These are phyloP conservation scores for Gracilaria domingensis DNA, from an alignment of 23 red algal species.

Conservation along the genomic window DNA sequence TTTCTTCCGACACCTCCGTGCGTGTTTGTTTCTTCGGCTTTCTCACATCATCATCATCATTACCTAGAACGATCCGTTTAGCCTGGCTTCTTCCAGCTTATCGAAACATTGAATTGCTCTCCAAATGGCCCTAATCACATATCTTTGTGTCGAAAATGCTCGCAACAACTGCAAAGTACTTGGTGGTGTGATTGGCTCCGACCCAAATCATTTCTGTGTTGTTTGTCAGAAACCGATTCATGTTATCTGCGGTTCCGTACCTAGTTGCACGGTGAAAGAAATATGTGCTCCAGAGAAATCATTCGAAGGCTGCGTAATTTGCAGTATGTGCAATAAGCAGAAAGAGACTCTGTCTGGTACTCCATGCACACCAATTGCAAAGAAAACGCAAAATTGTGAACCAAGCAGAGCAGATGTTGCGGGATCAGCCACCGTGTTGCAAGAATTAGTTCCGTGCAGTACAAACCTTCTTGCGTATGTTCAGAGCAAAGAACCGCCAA, in stretches of 20 bases:
- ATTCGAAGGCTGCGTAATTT: background rate
- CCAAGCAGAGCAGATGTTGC: background rate
- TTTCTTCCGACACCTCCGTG: too few species aligned
- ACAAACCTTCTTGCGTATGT: background rate
- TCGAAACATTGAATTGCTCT: too few species aligned
- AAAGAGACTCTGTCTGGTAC: background rate
- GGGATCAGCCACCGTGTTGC: background rate
- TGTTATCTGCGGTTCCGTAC: background rate
- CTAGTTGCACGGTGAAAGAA: background rate
- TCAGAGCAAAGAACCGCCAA: background rate
- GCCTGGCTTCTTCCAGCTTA: too few species aligned
- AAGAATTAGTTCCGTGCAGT: background rate
- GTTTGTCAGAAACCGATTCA: background rate
- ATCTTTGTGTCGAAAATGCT: background rate
- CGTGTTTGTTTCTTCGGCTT: too few species aligned
- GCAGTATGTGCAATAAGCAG: background rate
- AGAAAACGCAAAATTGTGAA: background rate
- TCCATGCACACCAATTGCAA: background rate
- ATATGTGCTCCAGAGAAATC: background rate
- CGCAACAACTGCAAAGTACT: background rate
- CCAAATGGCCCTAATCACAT: too few species aligned
- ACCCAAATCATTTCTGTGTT: background rate
- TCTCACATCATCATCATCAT: too few species aligned
- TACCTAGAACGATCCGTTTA: too few species aligned
- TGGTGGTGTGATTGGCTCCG: background rate